Evolutionary conservation across 75 land plant species (phyloP), one percentile per base, ranked within the genome.

Genomic region (Cryptomeria japonica): DNA sequence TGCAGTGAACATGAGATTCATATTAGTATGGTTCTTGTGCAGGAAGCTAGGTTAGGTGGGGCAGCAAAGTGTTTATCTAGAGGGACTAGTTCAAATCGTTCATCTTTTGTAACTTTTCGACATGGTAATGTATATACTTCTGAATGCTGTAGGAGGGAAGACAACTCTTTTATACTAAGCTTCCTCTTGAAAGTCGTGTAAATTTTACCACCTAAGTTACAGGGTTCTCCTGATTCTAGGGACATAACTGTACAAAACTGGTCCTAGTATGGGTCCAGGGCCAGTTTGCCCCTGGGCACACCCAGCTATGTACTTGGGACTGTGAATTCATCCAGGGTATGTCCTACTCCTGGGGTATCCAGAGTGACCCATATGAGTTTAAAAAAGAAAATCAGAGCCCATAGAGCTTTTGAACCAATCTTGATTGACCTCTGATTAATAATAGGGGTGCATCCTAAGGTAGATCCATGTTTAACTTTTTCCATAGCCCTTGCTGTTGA

Each of bases 341-440:
- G 47, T 44, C 47, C 47, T 7, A 8, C n/a, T n/a, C n/a, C n/a
- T n/a, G 47, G 47, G 0, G 6, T 44, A 44, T 8, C 47, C 47
- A 44, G 47, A 44, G 47, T 8, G 8, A 44, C 7, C 47, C 47
- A 44, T 44, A 7, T 44, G 47, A n/a, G n/a, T n/a, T n/a, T n/a
- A n/a, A n/a, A n/a, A n/a, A n/a, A n/a, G n/a, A n/a, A n/a, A n/a
- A n/a, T 44, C 47, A 44, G 47, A 44, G 7, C 47, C 7, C 8
- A 86, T 93, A 96, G 19, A 96, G 86, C 84, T 89, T 86, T 55
- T 94, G 94, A n/a, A 95, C 97, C 79, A 96, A 86, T 10, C 87
- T 88, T n/a, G 90, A 36, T 2, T 96, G 97, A 15, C 97, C 98
- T 19, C 97, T 89, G 1, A 90, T 87, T 70, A 90, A 92, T 37